Evolutionary conservation across 2,329 filamentous ascomycete species (phyloP).

Genomic region (Purpureocillium lavendulum): DNA sequence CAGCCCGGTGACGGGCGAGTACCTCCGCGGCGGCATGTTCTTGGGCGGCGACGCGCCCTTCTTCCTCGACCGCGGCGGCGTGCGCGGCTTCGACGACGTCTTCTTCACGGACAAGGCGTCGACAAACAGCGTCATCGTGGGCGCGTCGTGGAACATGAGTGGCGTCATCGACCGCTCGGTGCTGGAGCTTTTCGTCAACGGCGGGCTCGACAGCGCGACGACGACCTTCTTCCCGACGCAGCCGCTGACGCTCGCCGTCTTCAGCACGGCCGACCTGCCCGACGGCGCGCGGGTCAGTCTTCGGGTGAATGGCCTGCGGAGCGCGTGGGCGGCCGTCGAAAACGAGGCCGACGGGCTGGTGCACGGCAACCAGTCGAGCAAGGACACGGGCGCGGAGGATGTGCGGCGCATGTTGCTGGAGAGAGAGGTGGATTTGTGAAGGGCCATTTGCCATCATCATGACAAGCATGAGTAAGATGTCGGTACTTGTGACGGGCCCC

Average conservation of each 20-base stretch:
- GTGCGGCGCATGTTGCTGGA: constrained; percentile 3
- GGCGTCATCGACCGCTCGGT: constrained; percentile 26
- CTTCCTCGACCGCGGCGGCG: constrained; percentile 18
- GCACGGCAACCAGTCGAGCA: constrained; percentile 1
- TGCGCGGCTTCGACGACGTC: constrained; percentile 17
- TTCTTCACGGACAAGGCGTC: constrained; percentile 25
- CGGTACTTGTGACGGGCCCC: too few relatives aligned
- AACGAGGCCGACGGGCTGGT: constrained; percentile 1
- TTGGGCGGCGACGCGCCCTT: constrained; percentile 17
- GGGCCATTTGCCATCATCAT: too few relatives aligned
- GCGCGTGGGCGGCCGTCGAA: constrained; percentile 13
- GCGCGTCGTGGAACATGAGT: constrained; percentile 17
- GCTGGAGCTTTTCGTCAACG: constrained; percentile 24
- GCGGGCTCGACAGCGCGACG: constrained; percentile 22
- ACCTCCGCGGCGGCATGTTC: constrained; percentile 16
- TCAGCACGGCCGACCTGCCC: constrained; percentile 13
- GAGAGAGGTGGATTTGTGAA: neutral
- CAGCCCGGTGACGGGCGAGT: constrained; percentile 16
- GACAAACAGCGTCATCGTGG: constrained; percentile 8
- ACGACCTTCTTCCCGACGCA: constrained; percentile 19
- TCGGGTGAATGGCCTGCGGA: constrained; percentile 15
- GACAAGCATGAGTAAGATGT: too few relatives aligned
- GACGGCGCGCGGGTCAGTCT: constrained; percentile 12
- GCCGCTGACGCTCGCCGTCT: constrained; percentile 14
- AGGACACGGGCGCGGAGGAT: neutral